These are phyloP conservation scores for Cichorium intybus DNA, from an alignment of 140 eudicot genomes.

Conservation along the genomic window DNA sequence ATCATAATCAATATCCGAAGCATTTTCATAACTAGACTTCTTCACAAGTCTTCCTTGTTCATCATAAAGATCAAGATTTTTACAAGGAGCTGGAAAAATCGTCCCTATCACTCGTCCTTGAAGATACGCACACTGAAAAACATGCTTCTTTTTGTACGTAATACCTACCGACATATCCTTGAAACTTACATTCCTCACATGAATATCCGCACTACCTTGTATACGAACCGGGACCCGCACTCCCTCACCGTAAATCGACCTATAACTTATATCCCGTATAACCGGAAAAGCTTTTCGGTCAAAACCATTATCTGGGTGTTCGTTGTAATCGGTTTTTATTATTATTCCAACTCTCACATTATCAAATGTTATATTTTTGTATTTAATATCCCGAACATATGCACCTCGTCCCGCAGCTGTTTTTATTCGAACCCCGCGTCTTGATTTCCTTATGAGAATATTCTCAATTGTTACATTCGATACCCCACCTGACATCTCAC, in stretches of 20 bases:
- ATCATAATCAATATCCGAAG: conserved; percentile 88
- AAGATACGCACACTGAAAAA: conserved; percentile 87
- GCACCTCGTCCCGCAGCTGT: conserved; percentile 97
- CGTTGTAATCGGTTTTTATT: conserved; percentile 94
- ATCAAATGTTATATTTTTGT: conserved; percentile 68
- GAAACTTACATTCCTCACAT: conserved; percentile 62
- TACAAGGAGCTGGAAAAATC: conserved; percentile 80
- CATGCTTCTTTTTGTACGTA: conserved; percentile 69
- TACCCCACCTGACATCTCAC: conserved; percentile 99
- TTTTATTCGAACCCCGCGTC: conserved; percentile 88
- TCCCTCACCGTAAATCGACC: conserved; percentile 79
- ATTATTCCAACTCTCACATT: conserved; percentile 88
- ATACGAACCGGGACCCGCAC: conserved; percentile 93
- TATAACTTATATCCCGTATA: conserved; percentile 61
- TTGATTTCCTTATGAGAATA: conserved; percentile 66
- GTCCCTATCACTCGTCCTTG: conserved; percentile 82
- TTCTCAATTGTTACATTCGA: conserved; percentile 80
- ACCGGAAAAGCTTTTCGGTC: conserved; percentile 74
- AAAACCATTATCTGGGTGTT: conserved; percentile 74
- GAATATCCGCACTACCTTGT: conserved; percentile 80
- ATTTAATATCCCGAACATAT: conserved; percentile 65
- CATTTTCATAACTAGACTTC: conserved; percentile 57
- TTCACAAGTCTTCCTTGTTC: conserved; percentile 67
- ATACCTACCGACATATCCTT: conserved; percentile 85
- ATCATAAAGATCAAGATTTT: conserved; percentile 85